phyloP scores from a whole-genome alignment of 1,284 basidiomycete species.

The Sanghuangporus sanghuang region DNA sequence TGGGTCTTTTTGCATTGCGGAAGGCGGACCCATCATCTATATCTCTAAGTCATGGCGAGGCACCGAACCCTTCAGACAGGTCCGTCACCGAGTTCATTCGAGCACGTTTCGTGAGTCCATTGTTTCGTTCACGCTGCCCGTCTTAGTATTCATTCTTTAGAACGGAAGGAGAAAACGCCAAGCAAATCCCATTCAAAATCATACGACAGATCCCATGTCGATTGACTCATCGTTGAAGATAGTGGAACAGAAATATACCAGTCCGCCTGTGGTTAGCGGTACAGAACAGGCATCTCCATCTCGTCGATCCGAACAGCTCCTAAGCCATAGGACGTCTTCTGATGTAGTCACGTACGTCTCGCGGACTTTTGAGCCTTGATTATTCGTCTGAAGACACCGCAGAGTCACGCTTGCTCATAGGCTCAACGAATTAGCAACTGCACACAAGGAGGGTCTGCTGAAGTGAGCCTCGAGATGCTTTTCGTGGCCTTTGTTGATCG shows the following conservation, averaged over 20 bases:
- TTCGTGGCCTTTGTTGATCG: background rate
- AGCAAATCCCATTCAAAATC: constrained; percentile 17
- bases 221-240: background rate
- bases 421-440: constrained; percentile 69
- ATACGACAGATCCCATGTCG: background rate
- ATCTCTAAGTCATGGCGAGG: constrained; percentile 28
- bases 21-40: constrained; percentile 26
- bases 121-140: constrained; percentile 20
- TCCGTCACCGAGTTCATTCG: constrained; percentile 62
- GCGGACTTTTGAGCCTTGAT: constrained; percentile 15
- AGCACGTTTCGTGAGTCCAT: constrained; percentile 61
- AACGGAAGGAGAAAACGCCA: constrained; percentile 50
- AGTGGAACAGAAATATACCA: too few relatives aligned
- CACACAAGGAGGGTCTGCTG: constrained; percentile 70
- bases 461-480: constrained; percentile 42
- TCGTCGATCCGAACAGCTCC: background rate
- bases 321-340: constrained; percentile 35
- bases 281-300: background rate
- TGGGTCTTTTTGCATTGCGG: constrained; percentile 56
- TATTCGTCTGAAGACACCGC: background rate
- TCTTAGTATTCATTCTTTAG: constrained; percentile 19
- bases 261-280: background rate
- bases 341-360: constrained; percentile 62
- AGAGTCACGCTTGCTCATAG: constrained; percentile 67
- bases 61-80: constrained; percentile 28